A percentile compares a stretch with the other conserved stretches of the same genome.
Evolutionary conservation across 2,329 filamentous ascomycete genomes (phyloP).

Genomic region (Epichloe glyceriae): DNA sequence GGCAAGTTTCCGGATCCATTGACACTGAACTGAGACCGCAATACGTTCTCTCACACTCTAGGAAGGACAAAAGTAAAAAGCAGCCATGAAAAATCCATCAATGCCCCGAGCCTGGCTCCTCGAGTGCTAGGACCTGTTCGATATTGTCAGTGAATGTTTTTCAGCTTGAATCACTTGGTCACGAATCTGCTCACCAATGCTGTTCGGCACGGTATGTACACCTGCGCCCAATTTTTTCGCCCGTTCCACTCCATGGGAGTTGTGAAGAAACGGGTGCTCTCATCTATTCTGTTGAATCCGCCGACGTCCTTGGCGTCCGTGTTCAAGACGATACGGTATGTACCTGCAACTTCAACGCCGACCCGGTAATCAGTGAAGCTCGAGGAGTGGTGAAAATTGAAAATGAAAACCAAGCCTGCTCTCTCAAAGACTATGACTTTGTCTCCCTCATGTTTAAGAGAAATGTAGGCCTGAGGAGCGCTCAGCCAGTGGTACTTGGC

Average conservation of each 20-base stretch:
- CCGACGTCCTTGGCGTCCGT: constrained; percentile 67
- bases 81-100: constrained; percentile 3
- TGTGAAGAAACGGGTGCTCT: constrained; percentile 81
- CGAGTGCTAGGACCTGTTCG: constrained; percentile 35
- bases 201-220: constrained; percentile 76
- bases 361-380: constrained; percentile 91
- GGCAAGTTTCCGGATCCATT: not conserved
- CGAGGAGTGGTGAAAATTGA: constrained; percentile 81
- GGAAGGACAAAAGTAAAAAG: too few relatives aligned
- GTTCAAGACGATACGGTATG: constrained; percentile 76
- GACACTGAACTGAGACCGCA: not conserved
- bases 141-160: constrained; percentile 14
- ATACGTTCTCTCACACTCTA: too few relatives aligned
- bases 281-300: constrained; percentile 64
- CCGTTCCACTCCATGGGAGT: constrained; percentile 84
- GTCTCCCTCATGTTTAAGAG: constrained; percentile 83
- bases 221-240: constrained; percentile 78
- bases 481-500: constrained; percentile 86
- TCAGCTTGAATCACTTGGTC: not conserved
- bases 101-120: constrained; percentile 11
- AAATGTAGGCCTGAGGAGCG: constrained; percentile 76
- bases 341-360: constrained; percentile 72
- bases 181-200: constrained; percentile 52
- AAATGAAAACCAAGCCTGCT: constrained; percentile 78
- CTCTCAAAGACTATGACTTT: constrained; percentile 95